Percentiles rank a stretch among this genome's conserved stretches.
These are phyloP conservation scores for Paratinospora sagittata DNA, from an alignment of 164 flowering plant genomes.

Conservation along the genomic window DNA sequence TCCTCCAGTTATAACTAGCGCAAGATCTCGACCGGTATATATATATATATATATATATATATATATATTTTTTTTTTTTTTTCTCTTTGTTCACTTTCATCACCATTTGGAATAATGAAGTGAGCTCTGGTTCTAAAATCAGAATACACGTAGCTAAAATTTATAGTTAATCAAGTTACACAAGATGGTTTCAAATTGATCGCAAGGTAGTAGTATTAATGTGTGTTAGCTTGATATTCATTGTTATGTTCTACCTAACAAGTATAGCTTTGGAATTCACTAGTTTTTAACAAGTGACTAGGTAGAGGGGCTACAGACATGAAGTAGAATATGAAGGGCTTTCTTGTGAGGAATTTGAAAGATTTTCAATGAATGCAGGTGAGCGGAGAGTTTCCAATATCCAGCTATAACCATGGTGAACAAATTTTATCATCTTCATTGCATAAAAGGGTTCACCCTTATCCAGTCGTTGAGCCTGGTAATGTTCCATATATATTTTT, in stretches of 20 bases:
- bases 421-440: slow-evolving; percentile 47
- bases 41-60: too few relatives aligned
- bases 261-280: neutral
- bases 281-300: neutral
- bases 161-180: too few relatives aligned
- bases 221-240: too few relatives aligned
- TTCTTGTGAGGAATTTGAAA: neutral
- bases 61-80: too few relatives aligned
- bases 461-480: slow-evolving; percentile 75
- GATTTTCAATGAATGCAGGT: slow-evolving; percentile 39
- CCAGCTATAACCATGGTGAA: slow-evolving; percentile 47
- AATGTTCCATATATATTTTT: neutral
- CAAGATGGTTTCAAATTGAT: too few relatives aligned
- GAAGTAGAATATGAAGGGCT: too few relatives aligned
- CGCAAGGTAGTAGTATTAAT: too few relatives aligned
- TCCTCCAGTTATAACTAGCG: slow-evolving; percentile 57
- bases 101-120: too few relatives aligned
- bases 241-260: neutral
- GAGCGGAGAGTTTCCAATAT: slow-evolving; percentile 75
- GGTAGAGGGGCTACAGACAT: too few relatives aligned
- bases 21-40: slow-evolving; percentile 59
- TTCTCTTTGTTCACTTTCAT: too few relatives aligned
- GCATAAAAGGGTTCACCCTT: slow-evolving; percentile 84
- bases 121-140: too few relatives aligned
- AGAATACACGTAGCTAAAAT: too few relatives aligned